Evolutionary conservation across 2,329 filamentous ascomycete species (phyloP), one percentile per base, ranked within the genome.

Genomic region (Fusarium dimerum): DNA sequence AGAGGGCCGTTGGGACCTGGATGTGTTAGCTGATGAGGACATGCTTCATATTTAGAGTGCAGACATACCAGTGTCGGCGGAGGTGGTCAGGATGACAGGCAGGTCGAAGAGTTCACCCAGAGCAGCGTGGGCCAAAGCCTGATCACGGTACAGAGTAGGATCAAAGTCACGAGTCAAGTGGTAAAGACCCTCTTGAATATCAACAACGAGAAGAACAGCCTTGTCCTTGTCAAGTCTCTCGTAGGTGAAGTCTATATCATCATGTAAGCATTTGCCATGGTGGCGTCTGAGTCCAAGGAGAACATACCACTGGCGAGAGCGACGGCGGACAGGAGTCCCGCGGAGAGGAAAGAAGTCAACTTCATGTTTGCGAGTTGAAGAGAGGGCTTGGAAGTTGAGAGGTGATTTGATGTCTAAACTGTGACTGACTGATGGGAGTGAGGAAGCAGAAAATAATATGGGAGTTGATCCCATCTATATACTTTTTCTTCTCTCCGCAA

Each of bases 61-160:
- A 26, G 20, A 26, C 20, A 26, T 54, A 58, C 62, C 62, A 30
- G 55, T 57, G 62, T 90, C 79, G 5, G 86, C 84, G 7, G 87
- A 90, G 6, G 84, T 88, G 10, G 86, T 88, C 74, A 92, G 69
- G 52, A 92, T 76, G 6, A 87, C 82, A 6, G 89, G 88, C 3
- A 90, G 67, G 63, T 85, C 72, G 64, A 91, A 92, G 49, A 84
- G 71, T 48, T 85, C 81, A 50, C 82, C 87, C 2, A 90, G 67
- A 6, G 81, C 80, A 16, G 87, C 81, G 60, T 90, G 88, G 1
- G 84, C 87, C 40, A 89, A 72, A 57, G 90, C 83, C 68, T 83
- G 83, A 66, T 87, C 81, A 55, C 81, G 79, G 76, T 83, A 92
- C 36, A 86, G 77, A 10, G 79, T 82, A 12, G 84, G 74, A 51